phyloP scores from a whole-genome alignment of 768 basidiomycete species.

The Xerocomellus chrysenteron region DNA sequence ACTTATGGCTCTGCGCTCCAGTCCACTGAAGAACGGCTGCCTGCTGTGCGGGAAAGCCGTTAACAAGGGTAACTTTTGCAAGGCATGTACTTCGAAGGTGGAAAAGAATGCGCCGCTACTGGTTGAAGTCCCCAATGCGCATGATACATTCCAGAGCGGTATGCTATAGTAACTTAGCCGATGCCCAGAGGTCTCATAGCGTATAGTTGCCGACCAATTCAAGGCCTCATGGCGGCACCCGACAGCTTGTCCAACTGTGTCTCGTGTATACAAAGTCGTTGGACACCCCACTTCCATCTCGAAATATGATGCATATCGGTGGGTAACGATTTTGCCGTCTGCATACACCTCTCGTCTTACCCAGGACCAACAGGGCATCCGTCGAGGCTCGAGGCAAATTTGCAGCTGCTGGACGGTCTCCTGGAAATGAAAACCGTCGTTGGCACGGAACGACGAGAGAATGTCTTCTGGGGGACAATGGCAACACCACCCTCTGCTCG shows the following conservation, averaged over 20 bases:
- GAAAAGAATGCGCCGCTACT: slow-evolving; percentile 55
- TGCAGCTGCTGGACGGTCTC: slow-evolving; percentile 47
- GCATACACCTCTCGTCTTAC: not conserved
- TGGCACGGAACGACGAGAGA: slow-evolving; percentile 73
- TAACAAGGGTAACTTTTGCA: slow-evolving; percentile 66
- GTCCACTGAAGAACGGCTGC: slow-evolving; percentile 46
- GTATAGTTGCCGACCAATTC: slow-evolving; percentile 64
- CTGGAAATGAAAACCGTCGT: slow-evolving; percentile 71
- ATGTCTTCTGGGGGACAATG: slow-evolving; percentile 64
- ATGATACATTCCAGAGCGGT: slow-evolving; percentile 69
- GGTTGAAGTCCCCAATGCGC: slow-evolving; percentile 57
- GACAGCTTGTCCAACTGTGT: slow-evolving; percentile 55
- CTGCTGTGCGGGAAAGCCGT: slow-evolving; percentile 57
- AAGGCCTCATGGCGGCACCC: slow-evolving; percentile 67
- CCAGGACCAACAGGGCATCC: slow-evolving; percentile 36
- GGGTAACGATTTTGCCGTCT: slow-evolving; percentile 13
- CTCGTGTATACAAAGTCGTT: slow-evolving; percentile 64
- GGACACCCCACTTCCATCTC: slow-evolving; percentile 47
- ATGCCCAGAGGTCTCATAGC: not conserved
- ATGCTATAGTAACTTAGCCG: slow-evolving; percentile 16
- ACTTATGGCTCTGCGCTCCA: slow-evolving; percentile 34
- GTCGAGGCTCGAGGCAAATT: slow-evolving; percentile 66
- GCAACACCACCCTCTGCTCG: slow-evolving; percentile 50
- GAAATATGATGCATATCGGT: slow-evolving; percentile 64
- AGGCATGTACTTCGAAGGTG: slow-evolving; percentile 53